Base-by-base conservation (phyloP, 2,329 filamentous ascomycete species). In the Gliomastix tumulicola region DNA sequence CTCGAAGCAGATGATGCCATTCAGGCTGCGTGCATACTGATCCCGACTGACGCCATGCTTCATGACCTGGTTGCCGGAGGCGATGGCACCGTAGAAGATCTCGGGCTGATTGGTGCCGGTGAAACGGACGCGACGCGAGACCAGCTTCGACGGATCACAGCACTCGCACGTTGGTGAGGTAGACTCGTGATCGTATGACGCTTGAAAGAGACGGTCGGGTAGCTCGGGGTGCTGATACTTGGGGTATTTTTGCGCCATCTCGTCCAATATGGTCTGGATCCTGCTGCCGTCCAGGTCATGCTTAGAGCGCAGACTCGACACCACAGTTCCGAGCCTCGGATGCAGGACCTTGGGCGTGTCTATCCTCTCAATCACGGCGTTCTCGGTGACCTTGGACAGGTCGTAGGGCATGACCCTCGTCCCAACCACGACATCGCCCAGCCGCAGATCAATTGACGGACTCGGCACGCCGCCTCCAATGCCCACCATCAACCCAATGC, bases 21-120 rank as follows among this genome's bases (percentile, higher is more conserved):
- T 31, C 15, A 44, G n/a, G n/a, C 37, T 21, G 7, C 17, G 27
- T 13, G 40, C 31, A n/a, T 41, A 13, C 7, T 22, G 21, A 20
- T 44, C 43, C 10, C 62, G 45, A 5, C 41, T 39, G 2, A 16
- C 20, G 3, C 44, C 51, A 21, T 49, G 44, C 32, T 54, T 59
- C 22, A 42, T 39, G 6, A 45, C 39, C 9, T 45, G 38, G 21
- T 45, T 44, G 2, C 42, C 40, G 4, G 44, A 48, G 3, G 42
- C 46, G 18, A 47, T 46, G 6, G 35, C 42, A 3, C 45, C 44
- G 22, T 43, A 43, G 21, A 41, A 37, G 5, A 45, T 32, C 15
- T 15, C 13, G 4, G 37, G 40, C n/a, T 35, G 18, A 6, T 12
- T n/a, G 21, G 25, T 9, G 23, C 2, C 16, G n/a, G n/a, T n/a